A percentile compares a stretch with the other conserved stretches of the same genome.
These are phyloP conservation scores for Saccharomycopsis hybrid DNA, from an alignment of 1,139 yeast species.

Conservation along the genomic window DNA sequence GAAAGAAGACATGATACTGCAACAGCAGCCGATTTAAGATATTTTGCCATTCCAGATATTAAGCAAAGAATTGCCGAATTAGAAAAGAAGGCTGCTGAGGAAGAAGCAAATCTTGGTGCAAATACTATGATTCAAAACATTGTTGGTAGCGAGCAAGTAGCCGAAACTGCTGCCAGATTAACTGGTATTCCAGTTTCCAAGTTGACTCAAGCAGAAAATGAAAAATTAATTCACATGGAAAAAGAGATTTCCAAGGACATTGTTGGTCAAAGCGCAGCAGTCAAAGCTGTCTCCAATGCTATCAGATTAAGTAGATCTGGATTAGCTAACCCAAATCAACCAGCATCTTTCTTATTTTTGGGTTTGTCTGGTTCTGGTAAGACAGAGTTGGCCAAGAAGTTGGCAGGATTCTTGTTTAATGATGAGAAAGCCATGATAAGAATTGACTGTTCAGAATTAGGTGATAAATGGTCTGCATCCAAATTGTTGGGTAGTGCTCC, in stretches of 20 bases:
- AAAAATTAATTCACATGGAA: constrained; percentile 93
- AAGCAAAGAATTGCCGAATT: constrained; percentile 67
- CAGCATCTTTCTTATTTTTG: constrained; percentile 89
- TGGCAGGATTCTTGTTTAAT: constrained; percentile 92
- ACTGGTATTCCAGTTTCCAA: constrained; percentile 99
- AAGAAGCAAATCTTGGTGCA: constrained; percentile 55
- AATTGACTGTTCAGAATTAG: constrained; percentile 93
- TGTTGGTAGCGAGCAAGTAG: constrained; percentile 88
- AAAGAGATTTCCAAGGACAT: constrained; percentile 72
- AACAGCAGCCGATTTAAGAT: constrained; percentile 93
- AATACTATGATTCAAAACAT: constrained; percentile 75
- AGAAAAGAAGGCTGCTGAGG: constrained; percentile 72
- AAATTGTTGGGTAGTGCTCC: constrained; percentile 97
- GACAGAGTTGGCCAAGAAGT: constrained; percentile 93
- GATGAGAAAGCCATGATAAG: constrained; percentile 96
- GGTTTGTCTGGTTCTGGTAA: constrained; percentile 98
- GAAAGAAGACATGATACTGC: constrained; percentile 95
- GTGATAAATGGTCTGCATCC: constrained; percentile 93
- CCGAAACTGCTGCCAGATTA: constrained; percentile 94
- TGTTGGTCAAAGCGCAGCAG: constrained; percentile 95
- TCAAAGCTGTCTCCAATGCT: constrained; percentile 92
- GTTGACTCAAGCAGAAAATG: constrained; percentile 90
- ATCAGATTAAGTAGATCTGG: constrained; percentile 94
- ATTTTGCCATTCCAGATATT: constrained; percentile 95
- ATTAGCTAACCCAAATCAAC: constrained; percentile 89